Percentiles rank a stretch among this genome's conserved stretches.
Evolutionary conservation across 495 filamentous ascomycete genomes (phyloP).

Genomic region (Aspergillus avenaceus): DNA sequence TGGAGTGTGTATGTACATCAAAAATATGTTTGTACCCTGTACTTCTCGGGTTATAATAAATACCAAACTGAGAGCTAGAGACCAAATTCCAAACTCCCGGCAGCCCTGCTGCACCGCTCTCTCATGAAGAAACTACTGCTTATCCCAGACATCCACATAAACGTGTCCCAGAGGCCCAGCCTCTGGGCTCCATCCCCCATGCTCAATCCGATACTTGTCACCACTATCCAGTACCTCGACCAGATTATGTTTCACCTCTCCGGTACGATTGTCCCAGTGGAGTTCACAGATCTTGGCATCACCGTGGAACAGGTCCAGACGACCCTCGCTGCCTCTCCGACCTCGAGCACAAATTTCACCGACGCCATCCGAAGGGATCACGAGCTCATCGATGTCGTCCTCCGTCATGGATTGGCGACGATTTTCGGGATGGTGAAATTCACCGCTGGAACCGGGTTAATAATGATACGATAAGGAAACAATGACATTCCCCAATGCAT

Average conservation of each 20-base stretch:
- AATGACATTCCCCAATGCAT: neutral
- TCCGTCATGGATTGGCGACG: constrained; percentile 28
- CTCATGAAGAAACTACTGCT: too few species aligned
- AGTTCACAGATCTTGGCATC: constrained; percentile 37
- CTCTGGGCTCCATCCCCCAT: constrained; percentile 34
- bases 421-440: constrained; percentile 26
- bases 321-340: constrained; percentile 35
- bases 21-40: too few species aligned
- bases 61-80: too few species aligned
- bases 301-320: constrained; percentile 35
- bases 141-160: constrained; percentile 29
- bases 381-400: constrained; percentile 33
- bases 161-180: constrained; percentile 36
- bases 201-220: constrained; percentile 30
- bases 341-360: constrained; percentile 34
- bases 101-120: too few species aligned
- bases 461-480: neutral
- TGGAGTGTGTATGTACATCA: too few species aligned
- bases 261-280: constrained; percentile 36
- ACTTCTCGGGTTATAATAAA: too few species aligned
- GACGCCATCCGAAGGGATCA: constrained; percentile 27
- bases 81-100: too few species aligned
- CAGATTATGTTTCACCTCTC: constrained; percentile 20
- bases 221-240: constrained; percentile 31
- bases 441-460: constrained; percentile 27